These are phyloP conservation scores for Peronospora belbahrii DNA, from an alignment of 352 stramenopile species.

Conservation along the genomic window DNA sequence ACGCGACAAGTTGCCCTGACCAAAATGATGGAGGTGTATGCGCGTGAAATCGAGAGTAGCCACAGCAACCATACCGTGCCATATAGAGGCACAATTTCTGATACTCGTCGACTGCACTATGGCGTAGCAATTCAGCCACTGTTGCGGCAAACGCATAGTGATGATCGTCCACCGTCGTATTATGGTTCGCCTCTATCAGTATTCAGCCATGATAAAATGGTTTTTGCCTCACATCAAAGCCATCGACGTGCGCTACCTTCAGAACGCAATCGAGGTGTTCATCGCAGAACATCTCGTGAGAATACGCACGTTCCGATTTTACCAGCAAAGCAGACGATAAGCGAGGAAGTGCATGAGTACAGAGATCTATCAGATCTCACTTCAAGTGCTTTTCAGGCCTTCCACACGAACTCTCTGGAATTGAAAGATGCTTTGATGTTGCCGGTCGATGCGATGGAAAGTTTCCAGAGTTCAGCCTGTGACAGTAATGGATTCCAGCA, in stretches of 20 bases:
- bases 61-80: slow-evolving; percentile 8
- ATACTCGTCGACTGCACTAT: slow-evolving; percentile 14
- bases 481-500: slow-evolving; percentile 14
- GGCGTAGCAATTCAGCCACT: slow-evolving; percentile 4
- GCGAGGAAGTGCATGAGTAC: slow-evolving; percentile 29
- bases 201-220: slow-evolving; percentile 6
- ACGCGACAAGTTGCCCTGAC: slow-evolving; percentile 47
- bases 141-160: slow-evolving; percentile 21
- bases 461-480: slow-evolving; percentile 18
- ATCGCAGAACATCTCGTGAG: background rate
- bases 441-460: slow-evolving; percentile 8
- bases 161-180: slow-evolving; percentile 16
- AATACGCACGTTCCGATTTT: background rate
- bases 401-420: slow-evolving; percentile 36
- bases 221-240: slow-evolving; percentile 3
- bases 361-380: slow-evolving; percentile 56
- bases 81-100: slow-evolving; percentile 15
- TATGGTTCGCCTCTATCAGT: slow-evolving; percentile 13
- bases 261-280: background rate
- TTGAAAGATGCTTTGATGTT: slow-evolving; percentile 17
- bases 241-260: slow-evolving; percentile 2
- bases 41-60: slow-evolving; percentile 52
- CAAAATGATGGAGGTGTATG: slow-evolving; percentile 77
- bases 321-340: slow-evolving; percentile 5
- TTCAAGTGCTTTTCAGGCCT: slow-evolving; percentile 53